phyloP scores from a whole-genome alignment of 441 rosid species.

The Isatis lusitanica region DNA sequence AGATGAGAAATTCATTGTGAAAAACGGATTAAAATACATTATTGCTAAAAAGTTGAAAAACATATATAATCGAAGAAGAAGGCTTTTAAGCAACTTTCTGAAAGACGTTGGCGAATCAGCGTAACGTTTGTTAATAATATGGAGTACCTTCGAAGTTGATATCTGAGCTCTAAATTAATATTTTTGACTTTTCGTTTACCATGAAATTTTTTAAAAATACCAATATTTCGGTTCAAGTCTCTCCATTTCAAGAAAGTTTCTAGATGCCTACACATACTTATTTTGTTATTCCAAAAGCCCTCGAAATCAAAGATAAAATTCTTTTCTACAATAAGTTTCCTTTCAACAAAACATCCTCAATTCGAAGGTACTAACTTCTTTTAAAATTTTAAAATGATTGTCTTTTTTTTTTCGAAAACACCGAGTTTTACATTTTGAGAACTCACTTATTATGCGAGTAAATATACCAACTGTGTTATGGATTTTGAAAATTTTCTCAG shows the following conservation, averaged over 20 bases:
- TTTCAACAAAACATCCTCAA: not conserved
- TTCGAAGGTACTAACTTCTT: not conserved
- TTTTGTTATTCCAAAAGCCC: conserved; percentile 3
- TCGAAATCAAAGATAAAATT: not conserved
- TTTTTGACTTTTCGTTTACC: conserved; percentile 27
- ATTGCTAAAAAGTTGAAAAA: not conserved
- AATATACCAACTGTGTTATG: not conserved
- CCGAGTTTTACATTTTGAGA: not conserved
- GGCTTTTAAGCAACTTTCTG: conserved; percentile 54
- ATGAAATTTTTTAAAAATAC: not conserved
- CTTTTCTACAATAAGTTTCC: not conserved
- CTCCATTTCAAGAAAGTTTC: conserved; percentile 11
- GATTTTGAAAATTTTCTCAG: not conserved
- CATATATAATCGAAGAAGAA: conserved; percentile 29
- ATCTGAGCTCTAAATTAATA: conserved; percentile 27
- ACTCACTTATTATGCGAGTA: not conserved
- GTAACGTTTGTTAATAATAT: conserved; percentile 42
- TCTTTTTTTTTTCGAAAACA: too few species aligned
- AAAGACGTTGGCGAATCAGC: conserved; percentile 48
- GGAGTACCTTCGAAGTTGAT: conserved; percentile 46
- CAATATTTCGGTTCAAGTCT: conserved; percentile 7
- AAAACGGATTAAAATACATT: conserved; percentile 15
- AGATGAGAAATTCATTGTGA: conserved; percentile 13
- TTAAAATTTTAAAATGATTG: not conserved
- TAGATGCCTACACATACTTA: not conserved